phyloP scores from a whole-genome alignment of 2,329 filamentous ascomycete species.

The Aspergillus brunneoviolaceus region DNA sequence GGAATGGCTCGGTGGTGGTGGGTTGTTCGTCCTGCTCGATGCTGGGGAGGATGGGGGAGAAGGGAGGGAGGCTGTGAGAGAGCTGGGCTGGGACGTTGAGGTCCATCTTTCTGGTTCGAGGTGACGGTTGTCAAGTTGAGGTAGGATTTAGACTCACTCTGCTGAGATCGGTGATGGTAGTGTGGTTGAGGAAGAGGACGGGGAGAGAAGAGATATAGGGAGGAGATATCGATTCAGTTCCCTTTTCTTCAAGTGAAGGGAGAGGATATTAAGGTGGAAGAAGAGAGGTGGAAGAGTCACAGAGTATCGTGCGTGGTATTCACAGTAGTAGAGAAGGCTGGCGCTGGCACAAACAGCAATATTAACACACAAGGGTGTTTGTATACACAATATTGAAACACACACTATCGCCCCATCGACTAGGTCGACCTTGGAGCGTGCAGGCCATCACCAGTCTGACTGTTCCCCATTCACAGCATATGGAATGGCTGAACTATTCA shows the following conservation, averaged over 20 bases:
- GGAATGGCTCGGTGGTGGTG: slow-evolving; percentile 26
- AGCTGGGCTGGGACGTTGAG: not conserved
- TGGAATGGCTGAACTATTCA: no score
- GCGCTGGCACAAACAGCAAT: not conserved
- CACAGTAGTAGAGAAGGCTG: not conserved
- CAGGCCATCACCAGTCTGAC: no score
- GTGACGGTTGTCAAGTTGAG: not conserved
- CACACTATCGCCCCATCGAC: not conserved
- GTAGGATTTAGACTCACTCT: no score
- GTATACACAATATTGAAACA: not conserved
- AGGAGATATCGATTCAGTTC: no score
- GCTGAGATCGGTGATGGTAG: no score
- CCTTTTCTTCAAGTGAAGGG: not conserved
- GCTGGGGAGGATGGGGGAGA: not conserved
- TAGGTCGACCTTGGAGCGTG: no score
- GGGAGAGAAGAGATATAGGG: no score
- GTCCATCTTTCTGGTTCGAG: not conserved
- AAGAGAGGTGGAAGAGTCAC: not conserved
- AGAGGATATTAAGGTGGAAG: not conserved
- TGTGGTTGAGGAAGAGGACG: no score
- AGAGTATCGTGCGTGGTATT: not conserved
- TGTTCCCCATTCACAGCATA: no score
- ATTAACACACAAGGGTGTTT: not conserved
- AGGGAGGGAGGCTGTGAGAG: not conserved
- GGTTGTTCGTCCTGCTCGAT: not conserved